phyloP scores from a whole-genome alignment of 139 green algal species.

The Zygnema circumcarinatum region DNA sequence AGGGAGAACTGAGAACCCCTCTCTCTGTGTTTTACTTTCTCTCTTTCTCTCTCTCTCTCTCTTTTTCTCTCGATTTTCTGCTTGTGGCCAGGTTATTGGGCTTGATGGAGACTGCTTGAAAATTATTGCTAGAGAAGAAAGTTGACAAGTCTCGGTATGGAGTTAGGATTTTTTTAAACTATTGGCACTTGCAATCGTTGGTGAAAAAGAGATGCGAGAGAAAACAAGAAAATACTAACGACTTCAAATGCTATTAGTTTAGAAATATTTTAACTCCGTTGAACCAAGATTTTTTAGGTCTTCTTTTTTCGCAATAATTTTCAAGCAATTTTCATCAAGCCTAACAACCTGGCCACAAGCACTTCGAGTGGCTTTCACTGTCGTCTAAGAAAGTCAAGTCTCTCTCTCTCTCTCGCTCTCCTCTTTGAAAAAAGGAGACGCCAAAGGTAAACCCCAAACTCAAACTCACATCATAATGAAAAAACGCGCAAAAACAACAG shows the following conservation, averaged over 20 bases:
- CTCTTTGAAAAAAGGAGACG: too few relatives aligned
- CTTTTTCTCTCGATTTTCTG: too few relatives aligned
- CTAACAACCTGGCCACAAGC: background rate
- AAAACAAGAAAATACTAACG: background rate
- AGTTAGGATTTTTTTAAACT: background rate
- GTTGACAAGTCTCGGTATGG: background rate
- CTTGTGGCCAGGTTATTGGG: background rate
- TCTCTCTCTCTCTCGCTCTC: too few relatives aligned
- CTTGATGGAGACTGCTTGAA: background rate
- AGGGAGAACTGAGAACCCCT: background rate
- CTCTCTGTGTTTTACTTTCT: background rate
- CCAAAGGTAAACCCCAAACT: too few relatives aligned
- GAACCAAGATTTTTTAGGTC: background rate
- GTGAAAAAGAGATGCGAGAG: background rate
- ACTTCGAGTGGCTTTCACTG: too few relatives aligned
- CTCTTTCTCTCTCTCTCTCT: too few relatives aligned
- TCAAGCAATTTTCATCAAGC: background rate
- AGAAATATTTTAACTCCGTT: background rate
- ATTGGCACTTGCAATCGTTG: background rate
- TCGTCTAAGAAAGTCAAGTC: too few relatives aligned
- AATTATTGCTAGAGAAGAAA: background rate
- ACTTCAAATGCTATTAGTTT: background rate
- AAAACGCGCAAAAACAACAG: too few relatives aligned
- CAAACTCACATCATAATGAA: too few relatives aligned
- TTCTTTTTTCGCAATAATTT: background rate